Evolutionary conservation across 148 eudicot species (phyloP).

Genomic region (Cornus florida): DNA sequence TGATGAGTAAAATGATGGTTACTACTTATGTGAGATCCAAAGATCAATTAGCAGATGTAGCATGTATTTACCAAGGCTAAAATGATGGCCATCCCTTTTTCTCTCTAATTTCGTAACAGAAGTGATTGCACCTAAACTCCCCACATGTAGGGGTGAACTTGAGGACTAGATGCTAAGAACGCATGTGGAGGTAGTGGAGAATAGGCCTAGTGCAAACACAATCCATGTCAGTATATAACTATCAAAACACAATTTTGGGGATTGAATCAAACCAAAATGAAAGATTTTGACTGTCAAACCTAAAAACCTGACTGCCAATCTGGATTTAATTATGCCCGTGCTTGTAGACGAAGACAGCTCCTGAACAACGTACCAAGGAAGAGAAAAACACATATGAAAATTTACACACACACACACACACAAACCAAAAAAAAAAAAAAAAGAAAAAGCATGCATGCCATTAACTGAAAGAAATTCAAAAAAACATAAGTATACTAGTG

Average conservation of each 20-base stretch:
- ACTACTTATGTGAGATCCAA: too few relatives aligned
- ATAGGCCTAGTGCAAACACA: background rate
- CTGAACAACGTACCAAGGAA: slow-evolving; percentile 34
- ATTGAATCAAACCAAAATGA: background rate
- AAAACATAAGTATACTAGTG: slow-evolving; percentile 38
- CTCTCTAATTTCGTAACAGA: too few relatives aligned
- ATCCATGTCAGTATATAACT: slow-evolving; percentile 6
- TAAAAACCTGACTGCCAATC: slow-evolving; percentile 91
- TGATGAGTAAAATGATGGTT: too few relatives aligned
- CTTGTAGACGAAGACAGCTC: slow-evolving; percentile 65
- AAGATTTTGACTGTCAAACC: slow-evolving; percentile 42
- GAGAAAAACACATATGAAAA: background rate
- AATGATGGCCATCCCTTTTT: too few relatives aligned
- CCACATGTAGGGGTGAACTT: too few relatives aligned
- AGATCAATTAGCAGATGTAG: too few relatives aligned
- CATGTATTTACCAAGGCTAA: too few relatives aligned
- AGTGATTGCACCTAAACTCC: too few relatives aligned
- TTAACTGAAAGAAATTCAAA: background rate
- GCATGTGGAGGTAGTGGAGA: too few relatives aligned
- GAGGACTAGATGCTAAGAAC: too few relatives aligned
- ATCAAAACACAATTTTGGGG: background rate
- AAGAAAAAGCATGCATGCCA: background rate
- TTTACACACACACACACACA: background rate
- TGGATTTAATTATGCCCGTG: slow-evolving; percentile 57
- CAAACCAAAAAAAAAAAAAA: background rate